Evolutionary conservation across 2,329 filamentous ascomycete genomes (phyloP), one percentile per base, ranked within the genome.

Genomic region (Phialophora chinensis): DNA sequence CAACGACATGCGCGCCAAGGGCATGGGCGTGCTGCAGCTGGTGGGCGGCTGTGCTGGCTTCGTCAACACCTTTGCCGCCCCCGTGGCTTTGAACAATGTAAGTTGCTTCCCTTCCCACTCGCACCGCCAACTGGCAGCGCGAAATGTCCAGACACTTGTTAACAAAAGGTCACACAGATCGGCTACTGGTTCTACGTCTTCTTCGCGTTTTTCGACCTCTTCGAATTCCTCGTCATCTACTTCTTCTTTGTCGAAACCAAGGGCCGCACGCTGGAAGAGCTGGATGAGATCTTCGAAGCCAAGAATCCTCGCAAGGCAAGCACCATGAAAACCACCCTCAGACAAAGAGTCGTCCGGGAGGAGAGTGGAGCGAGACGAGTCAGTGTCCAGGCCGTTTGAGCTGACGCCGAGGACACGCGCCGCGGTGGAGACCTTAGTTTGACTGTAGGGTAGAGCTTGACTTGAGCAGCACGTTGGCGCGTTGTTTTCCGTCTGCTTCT

Each of bases 1-100:
- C 10, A 85, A 83, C 69, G 82, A 85, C 72, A 83, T 82, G 71
- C 79, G 84, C 60, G 84, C 82, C 56, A 86, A 85, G 75, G 84
- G 84, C 11, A 85, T 85, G 81, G 83, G 81, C 4, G 80, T 85
- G 67, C 81, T 72, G 73, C 80, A 75, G 60, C 74, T 78, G 65
- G 79, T 76, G 69, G 79, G 77, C 69, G 80, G 80, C 63, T 76
- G 79, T 53, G 80, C 79, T 12, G 80, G 77, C 38, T 77, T 83
- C 47, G 75, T 83, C 60, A 84, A 84, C 72, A 83, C 81, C 17
- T 83, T 79, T 72, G 81, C 80, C 0, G 79, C 81, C 67, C 79
- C 79, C 0, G 80, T 85, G 1, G 78, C 82, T 1, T 75, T 86
- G 33, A 75, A 49, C 10, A 38, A 65, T 27, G 62, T 60, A 42